A percentile compares a stretch with the other conserved stretches of the same genome.
Evolutionary conservation across 805 yeast species (phyloP).

Genomic region (Barnettozyma sucrosica): DNA sequence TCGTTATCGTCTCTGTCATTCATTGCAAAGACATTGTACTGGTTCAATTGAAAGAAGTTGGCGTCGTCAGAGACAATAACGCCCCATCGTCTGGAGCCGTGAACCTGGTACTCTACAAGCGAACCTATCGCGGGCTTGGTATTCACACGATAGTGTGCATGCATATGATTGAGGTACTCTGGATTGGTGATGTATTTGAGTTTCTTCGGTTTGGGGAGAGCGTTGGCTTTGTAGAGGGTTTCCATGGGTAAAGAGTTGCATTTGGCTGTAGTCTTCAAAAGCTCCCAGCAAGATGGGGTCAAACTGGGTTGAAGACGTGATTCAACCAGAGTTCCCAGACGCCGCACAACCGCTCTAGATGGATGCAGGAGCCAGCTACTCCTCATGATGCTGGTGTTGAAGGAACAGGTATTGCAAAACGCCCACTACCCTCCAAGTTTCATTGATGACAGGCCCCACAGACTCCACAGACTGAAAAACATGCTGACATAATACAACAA

Average conservation of each 20-base stretch:
- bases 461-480: no score
- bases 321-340: neutral
- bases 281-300: neutral
- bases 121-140: conserved; percentile 10
- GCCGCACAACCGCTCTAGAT: neutral
- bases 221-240: neutral
- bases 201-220: neutral
- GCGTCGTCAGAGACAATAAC: conserved; percentile 9
- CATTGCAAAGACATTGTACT: conserved; percentile 7
- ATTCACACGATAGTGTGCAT: conserved; percentile 1
- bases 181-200: neutral
- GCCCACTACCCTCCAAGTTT: neutral
- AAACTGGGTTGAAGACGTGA: neutral
- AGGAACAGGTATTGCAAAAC: no score
- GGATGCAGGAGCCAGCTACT: neutral
- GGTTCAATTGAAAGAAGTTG: conserved; percentile 8
- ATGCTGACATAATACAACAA: neutral
- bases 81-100: conserved; percentile 2
- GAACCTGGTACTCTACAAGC: conserved; percentile 6
- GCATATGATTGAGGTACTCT: conserved; percentile 2
- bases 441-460: neutral
- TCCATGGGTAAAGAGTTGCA: neutral
- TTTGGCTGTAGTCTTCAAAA: neutral
- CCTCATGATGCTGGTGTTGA: neutral
- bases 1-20: neutral